phyloP scores from a whole-genome alignment of 345 rosid genomes.

The Toxicodendron radicans region DNA sequence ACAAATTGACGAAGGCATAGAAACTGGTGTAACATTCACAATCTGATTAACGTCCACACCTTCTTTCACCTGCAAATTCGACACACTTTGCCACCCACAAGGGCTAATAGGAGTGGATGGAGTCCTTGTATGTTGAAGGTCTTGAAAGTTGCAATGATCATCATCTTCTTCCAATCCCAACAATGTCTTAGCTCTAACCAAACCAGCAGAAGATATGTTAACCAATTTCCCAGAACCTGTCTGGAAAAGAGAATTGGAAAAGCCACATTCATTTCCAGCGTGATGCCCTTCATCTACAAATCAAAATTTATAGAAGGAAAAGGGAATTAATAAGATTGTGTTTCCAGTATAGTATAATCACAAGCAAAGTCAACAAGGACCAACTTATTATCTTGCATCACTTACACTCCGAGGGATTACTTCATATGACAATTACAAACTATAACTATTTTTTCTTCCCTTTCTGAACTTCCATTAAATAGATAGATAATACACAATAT shows the following conservation, averaged over 20 bases:
- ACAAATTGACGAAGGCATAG: constrained; percentile 32
- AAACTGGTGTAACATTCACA: constrained; percentile 25
- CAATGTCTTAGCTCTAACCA: constrained; percentile 67
- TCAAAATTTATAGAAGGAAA: neutral
- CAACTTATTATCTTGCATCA: neutral
- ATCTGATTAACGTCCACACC: constrained; percentile 20
- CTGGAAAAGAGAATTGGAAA: constrained; percentile 56
- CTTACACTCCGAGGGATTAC: neutral
- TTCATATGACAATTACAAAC: neutral
- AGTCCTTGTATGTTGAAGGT: constrained; percentile 32
- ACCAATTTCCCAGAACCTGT: constrained; percentile 80
- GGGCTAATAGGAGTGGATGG: constrained; percentile 24
- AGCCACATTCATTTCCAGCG: constrained; percentile 24
- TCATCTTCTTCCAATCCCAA: constrained; percentile 59
- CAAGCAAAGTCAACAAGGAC: neutral
- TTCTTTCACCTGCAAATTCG: constrained; percentile 23
- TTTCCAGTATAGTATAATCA: neutral
- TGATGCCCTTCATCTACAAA: constrained; percentile 39
- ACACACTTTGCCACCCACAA: constrained; percentile 22
- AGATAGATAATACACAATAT: neutral
- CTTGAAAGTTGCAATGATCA: constrained; percentile 29
- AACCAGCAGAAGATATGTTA: constrained; percentile 60
- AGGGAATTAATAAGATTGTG: neutral
- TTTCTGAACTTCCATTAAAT: neutral
- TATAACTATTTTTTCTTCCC: neutral